A percentile compares a stretch with the other conserved stretches of the same genome.
Conservation (phyloP, 495 filamentous ascomycete genomes). For the Neurospora intermedia region DNA sequence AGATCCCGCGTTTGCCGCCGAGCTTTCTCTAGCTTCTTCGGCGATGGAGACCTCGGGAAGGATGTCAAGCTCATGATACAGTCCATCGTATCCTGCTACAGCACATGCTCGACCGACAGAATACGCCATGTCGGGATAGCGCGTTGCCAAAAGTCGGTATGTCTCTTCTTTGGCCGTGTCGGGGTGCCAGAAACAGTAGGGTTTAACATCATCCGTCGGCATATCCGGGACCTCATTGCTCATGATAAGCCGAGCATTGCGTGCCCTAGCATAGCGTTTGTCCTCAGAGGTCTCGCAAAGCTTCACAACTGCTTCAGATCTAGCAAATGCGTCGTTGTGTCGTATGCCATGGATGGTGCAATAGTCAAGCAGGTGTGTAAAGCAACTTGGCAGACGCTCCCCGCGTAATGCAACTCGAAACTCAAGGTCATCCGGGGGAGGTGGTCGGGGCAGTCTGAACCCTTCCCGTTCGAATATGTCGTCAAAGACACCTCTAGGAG, state of each 20-base stretch:
- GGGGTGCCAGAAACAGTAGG: constrained; percentile 38
- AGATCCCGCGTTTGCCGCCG: not conserved
- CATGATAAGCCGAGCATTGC: constrained; percentile 32
- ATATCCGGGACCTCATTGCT: constrained; percentile 27
- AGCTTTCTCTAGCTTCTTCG: constrained; percentile 9
- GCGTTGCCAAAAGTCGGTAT: constrained; percentile 13
- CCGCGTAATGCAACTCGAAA: not conserved
- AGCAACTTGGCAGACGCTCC: not conserved
- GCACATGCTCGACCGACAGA: constrained; percentile 9
- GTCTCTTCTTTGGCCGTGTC: constrained; percentile 25
- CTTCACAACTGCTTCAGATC: not conserved
- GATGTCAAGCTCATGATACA: constrained; percentile 9
- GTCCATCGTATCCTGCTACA: constrained; percentile 7
- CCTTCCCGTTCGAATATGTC: not conserved
- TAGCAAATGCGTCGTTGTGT: not conserved
- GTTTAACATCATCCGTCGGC: constrained; percentile 12
- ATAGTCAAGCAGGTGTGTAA: not conserved
- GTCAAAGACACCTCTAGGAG: too few species aligned
- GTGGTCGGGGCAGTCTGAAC: not conserved
- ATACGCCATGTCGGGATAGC: constrained; percentile 9
- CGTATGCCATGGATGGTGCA: not conserved
- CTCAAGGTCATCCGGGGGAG: not conserved
- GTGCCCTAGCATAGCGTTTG: constrained; percentile 6
- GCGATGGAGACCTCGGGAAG: constrained; percentile 11
- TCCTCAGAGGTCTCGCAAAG: not conserved